A percentile compares a stretch with the other conserved stretches of the same genome.
phyloP scores from a whole-genome alignment of 768 basidiomycete genomes.

The Auriscalpium microsporum region DNA sequence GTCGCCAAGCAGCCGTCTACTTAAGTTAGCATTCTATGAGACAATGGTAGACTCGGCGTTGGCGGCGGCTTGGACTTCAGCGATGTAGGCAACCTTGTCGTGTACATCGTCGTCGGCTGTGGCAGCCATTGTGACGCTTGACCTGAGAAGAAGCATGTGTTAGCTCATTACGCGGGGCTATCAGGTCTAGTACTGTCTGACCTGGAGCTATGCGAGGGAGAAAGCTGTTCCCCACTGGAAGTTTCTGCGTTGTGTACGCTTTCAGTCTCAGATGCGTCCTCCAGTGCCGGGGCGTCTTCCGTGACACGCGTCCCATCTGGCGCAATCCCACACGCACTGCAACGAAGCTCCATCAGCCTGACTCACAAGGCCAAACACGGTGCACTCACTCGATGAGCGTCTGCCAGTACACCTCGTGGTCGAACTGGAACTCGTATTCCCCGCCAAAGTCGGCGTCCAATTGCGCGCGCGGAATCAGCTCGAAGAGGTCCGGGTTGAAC shows the following conservation, averaged over 20 bases:
- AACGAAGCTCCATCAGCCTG: not conserved
- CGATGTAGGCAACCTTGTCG: too few relatives aligned
- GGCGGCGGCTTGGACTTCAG: too few relatives aligned
- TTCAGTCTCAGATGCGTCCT: conserved; percentile 2
- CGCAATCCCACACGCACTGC: conserved; percentile 23
- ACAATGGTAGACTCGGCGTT: too few relatives aligned
- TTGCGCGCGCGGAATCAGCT: conserved; percentile 66
- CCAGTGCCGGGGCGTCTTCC: too few relatives aligned
- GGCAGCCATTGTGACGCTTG: too few relatives aligned
- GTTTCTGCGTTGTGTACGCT: too few relatives aligned
- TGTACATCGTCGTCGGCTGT: too few relatives aligned
- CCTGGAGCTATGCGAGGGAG: conserved; percentile 2
- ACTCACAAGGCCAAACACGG: not conserved
- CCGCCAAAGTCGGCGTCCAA: conserved; percentile 83
- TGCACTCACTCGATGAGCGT: conserved; percentile 56
- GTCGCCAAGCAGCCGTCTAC: too few relatives aligned
- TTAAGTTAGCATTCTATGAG: too few relatives aligned
- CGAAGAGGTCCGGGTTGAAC: conserved; percentile 76
- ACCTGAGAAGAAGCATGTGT: too few relatives aligned
- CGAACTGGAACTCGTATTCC: conserved; percentile 63
- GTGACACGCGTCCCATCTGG: conserved; percentile 23
- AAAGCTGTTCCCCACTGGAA: too few relatives aligned
- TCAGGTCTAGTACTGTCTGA: not conserved
- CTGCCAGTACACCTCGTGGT: conserved; percentile 69
- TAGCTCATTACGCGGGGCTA: too few relatives aligned